Evolutionary conservation across 202 grass and related monocot genomes (phyloP).

Genomic region (Thinopyrum obtusiflorum): DNA sequence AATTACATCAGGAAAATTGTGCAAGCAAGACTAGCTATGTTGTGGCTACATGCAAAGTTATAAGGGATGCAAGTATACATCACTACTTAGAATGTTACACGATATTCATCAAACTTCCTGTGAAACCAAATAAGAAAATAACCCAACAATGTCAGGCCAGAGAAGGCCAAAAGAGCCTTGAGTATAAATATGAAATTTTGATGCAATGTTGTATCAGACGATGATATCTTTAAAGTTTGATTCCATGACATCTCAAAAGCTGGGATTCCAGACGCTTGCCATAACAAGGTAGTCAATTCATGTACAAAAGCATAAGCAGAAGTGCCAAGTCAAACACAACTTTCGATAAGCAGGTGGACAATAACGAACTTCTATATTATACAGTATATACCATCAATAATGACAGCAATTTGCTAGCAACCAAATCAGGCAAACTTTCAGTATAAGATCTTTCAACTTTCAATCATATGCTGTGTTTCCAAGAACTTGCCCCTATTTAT

Average conservation of each 20-base stretch:
- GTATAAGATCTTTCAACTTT: background rate
- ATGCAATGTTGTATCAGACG: background rate
- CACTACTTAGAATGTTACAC: slow-evolving; percentile 5
- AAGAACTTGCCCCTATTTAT: background rate
- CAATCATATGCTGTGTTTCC: background rate
- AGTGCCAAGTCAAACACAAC: background rate
- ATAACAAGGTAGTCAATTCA: background rate
- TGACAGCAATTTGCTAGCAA: slow-evolving; percentile 1
- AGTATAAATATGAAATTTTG: background rate
- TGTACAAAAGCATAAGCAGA: background rate
- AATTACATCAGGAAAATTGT: slow-evolving; percentile 16
- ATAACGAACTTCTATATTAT: background rate
- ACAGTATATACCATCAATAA: slow-evolving; percentile 4
- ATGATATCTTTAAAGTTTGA: background rate
- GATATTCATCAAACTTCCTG: background rate
- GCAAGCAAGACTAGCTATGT: background rate
- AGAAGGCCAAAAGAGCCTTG: background rate
- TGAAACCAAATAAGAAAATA: slow-evolving; percentile 1
- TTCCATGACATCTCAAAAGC: slow-evolving; percentile 4
- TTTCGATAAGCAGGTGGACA: background rate
- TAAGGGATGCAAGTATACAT: background rate
- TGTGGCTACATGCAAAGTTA: slow-evolving; percentile 4
- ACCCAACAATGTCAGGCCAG: background rate
- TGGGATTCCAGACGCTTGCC: background rate
- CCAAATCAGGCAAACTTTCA: background rate